phyloP scores from a whole-genome alignment of 306 rosid genomes.

The Prunus padus region DNA sequence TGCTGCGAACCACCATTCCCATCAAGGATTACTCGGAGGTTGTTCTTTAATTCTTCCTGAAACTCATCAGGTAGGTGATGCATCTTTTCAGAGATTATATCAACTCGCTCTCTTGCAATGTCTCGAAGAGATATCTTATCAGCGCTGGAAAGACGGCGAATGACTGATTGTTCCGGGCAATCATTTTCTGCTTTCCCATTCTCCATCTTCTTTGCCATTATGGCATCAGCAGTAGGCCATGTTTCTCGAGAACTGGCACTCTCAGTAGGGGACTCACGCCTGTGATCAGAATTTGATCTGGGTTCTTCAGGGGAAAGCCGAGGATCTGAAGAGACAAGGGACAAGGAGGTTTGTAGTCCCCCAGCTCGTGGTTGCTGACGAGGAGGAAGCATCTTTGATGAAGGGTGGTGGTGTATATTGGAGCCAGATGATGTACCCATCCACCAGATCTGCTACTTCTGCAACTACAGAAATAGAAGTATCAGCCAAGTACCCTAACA shows the following conservation, averaged over 20 bases:
- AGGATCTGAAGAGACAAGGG: slow-evolving; percentile 78
- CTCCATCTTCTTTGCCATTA: slow-evolving; percentile 76
- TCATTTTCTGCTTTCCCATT: slow-evolving; percentile 72
- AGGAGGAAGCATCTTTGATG: slow-evolving; percentile 70
- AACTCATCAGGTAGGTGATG: slow-evolving; percentile 73
- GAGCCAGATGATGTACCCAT: slow-evolving; percentile 69
- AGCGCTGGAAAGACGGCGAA: slow-evolving; percentile 78
- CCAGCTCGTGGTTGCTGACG: slow-evolving; percentile 81
- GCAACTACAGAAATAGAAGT: slow-evolving; percentile 15
- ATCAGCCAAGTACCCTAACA: neutral
- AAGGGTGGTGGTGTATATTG: slow-evolving; percentile 47
- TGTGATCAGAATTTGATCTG: slow-evolving; percentile 67
- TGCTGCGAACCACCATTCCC: slow-evolving; percentile 88
- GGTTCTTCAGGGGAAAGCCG: slow-evolving; percentile 85
- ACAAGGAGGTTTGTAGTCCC: slow-evolving; percentile 75
- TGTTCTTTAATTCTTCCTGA: slow-evolving; percentile 75
- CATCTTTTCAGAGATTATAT: slow-evolving; percentile 79
- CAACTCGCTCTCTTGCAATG: slow-evolving; percentile 88
- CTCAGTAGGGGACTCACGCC: slow-evolving; percentile 85
- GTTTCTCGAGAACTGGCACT: slow-evolving; percentile 95
- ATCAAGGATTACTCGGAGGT: slow-evolving; percentile 75
- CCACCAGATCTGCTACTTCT: slow-evolving; percentile 30
- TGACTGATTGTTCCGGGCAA: slow-evolving; percentile 69
- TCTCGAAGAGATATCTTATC: slow-evolving; percentile 84
- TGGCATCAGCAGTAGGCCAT: slow-evolving; percentile 74